Base-by-base conservation (phyloP, 2,329 filamentous ascomycete species). In the Thelonectria olida region DNA sequence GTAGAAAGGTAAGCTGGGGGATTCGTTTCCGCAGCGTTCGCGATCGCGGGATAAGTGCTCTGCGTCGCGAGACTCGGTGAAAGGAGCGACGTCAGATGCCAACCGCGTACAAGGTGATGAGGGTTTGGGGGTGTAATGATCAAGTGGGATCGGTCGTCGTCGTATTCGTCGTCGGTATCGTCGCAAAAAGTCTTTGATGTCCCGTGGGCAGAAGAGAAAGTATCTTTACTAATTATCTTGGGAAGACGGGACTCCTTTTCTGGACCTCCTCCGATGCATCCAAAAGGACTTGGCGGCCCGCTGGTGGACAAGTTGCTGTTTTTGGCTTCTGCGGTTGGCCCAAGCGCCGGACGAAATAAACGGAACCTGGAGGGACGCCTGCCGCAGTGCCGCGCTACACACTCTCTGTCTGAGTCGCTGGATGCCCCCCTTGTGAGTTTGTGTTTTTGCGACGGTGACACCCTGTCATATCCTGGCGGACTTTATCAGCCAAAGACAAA, bases 191-290 rank as follows among this genome's bases (percentile, higher is more conserved):
- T 56, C 47, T 34, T 34, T 3, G 31, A 34, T 13, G 31, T 34
- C 31, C 15, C 9, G 31, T 34, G 31, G 31, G 15, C 31, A 34
- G 31, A 34, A 34, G 31, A 34, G 31, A 34, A 34, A 15, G 31
- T 34, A 34, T 34, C 31, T 58, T 63, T 59, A 67, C 55, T 67
- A 62, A 67, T 66, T 63, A 62, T 64, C 47, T 64, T 66, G 50
- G 63, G 65, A 71, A 71, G 69, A 67, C 55, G 59, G 42, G 65
- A 72, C 71, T 69, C 73, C 73, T 72, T 72, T 73, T 72, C 67
- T 67, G 65, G 67, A 66, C 56, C n/a, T n/a, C 67, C 71, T 36
- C 57, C 63, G 62, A 70, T 60, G 66, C 66, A 66, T 71, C 61
- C 60, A 61, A 62, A 65, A 54, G 64, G 63, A 65, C 58, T 61